Evolutionary conservation across 2,329 filamentous ascomycete species (phyloP), one percentile per base, ranked within the genome.

Genomic region (Zasmidium cellare): DNA sequence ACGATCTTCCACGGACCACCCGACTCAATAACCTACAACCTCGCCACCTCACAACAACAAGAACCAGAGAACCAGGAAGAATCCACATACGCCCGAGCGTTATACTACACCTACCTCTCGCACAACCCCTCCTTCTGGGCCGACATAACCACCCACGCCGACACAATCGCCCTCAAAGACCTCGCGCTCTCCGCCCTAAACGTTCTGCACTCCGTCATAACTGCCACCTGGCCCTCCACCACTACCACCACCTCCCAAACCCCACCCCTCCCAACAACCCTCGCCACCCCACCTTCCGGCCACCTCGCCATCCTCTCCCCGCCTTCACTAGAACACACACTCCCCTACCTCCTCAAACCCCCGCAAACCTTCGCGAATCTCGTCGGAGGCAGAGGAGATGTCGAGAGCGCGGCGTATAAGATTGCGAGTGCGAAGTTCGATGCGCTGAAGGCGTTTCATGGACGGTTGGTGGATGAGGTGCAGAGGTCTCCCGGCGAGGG

Each of bases 381-480:
- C n/a, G 83, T 85, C 0, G 82, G 81, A 14, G 83, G 84, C 9
- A 75, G 79, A 9, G 82, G 81, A 1, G 84, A 85, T 65, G 73
- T 79, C 1, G 81, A 86, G 65, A 83, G 79, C 61, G 77, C 81
- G 1, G 82, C 83, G 2, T 86, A 83, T 72, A 79, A 80, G 60
- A 76, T 87, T 45, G 83, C 83, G 1, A 78, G 76, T 48, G 80
- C 82, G 0, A 86, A 85, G 64, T 84, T 83, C 62, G 83, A 84
- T 55, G 80, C 80, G 2, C 64, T 86, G 49, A 77, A 79, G 16
- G 76, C 77, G 3, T 69, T 86, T n/a, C 73, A 81, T 24, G 63
- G 70, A 22, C 69, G 71, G 12, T 63, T 86, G 14, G 75, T 77
- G 58, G 70, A 72, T 7, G 67, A 71, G 50, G 67, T 67, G 3